Base-by-base conservation (phyloP, 768 basidiomycete species). In the Lyophyllum decastes region DNA sequence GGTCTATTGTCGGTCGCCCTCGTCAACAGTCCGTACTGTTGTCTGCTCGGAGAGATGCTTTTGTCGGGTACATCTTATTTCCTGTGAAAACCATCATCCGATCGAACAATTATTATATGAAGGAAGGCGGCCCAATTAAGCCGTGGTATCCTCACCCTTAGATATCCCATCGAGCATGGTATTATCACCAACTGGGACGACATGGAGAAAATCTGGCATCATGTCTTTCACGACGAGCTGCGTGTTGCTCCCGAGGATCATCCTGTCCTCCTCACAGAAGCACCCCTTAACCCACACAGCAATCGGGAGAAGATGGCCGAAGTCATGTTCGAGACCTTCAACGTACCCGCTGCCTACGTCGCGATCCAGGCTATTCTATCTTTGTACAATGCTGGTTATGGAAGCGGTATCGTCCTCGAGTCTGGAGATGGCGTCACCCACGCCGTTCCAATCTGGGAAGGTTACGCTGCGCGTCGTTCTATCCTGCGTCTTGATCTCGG, bases 161-260 rank as follows among this genome's bases (percentile, higher is more conserved):
- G 94, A 78, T 94, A 96, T 78, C 94, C 92, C 52, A 94, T 94
- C 65, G 91, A 94, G 73, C 92, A 94, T 77, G 92, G 92, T 76
- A 90, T 94, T 69, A 90, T 96, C 73, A 95, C 93, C 75, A 95
- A 97, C 86, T 97, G 95, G 95, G 95, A 95, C 68, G 94, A 95
- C 76, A 95, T 95, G 94, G 95, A 96, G 81, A 95, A 95, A 80
- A 95, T 95, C 73, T 96, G 94, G 94, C 92, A 95, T 73, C 94
- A 95, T 80, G 95, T 94, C 33, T 96, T 95, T 77, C 95, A 93
- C 86, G 94, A 95, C 73, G 92, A 94, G 75, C 87, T 94, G 59
- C 92, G 92, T 77, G 92, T 95, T 64, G 92, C 92, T 4, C 92
- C 93, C 26, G 92, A 95, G 74, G 92, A 94, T 79, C 91, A 94